phyloP scores from a whole-genome alignment of 805 yeast species.

The Cyberlindnera nakhonratchasimensis region DNA sequence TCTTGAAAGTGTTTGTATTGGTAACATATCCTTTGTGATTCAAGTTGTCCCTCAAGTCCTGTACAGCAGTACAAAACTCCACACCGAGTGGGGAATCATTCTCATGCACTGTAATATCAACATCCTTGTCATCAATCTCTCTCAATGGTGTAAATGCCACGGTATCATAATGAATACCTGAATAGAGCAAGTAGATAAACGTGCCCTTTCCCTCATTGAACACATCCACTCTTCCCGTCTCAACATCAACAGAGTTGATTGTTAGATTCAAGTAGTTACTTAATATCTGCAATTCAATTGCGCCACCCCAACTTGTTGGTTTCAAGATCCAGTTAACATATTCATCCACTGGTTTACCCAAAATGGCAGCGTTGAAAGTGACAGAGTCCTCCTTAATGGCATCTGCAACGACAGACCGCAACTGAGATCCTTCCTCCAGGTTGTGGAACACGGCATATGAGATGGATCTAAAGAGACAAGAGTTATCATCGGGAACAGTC shows the following conservation, averaged over 20 bases:
- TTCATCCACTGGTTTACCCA: conserved; percentile 47
- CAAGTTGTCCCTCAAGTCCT: conserved; percentile 40
- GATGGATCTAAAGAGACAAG: conserved; percentile 70
- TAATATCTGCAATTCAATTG: conserved; percentile 66
- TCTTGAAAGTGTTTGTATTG: conserved; percentile 56
- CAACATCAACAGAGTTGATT: conserved; percentile 62
- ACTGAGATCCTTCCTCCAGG: conserved; percentile 41
- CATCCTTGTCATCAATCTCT: conserved; percentile 29
- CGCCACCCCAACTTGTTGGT: conserved; percentile 78
- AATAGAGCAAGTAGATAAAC: conserved; percentile 55
- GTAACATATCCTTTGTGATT: conserved; percentile 57
- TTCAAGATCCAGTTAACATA: conserved; percentile 61
- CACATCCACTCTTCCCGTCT: conserved; percentile 51
- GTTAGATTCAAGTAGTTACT: conserved; percentile 48
- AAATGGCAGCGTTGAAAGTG: conserved; percentile 50
- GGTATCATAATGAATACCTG: conserved; percentile 74
- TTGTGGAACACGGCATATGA: conserved; percentile 47
- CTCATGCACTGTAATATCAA: conserved; percentile 43
- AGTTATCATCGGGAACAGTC: conserved; percentile 71
- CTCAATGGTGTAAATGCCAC: conserved; percentile 35
- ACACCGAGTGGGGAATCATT: conserved; percentile 31
- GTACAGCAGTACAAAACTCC: conserved; percentile 36
- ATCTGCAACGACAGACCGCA: conserved; percentile 51
- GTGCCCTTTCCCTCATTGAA: conserved; percentile 38
- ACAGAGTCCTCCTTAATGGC: conserved; percentile 40